A percentile compares a stretch with the other conserved stretches of the same genome.
phyloP scores from a whole-genome alignment of 2,329 filamentous ascomycete species.

The Ceratocystis destructans region DNA sequence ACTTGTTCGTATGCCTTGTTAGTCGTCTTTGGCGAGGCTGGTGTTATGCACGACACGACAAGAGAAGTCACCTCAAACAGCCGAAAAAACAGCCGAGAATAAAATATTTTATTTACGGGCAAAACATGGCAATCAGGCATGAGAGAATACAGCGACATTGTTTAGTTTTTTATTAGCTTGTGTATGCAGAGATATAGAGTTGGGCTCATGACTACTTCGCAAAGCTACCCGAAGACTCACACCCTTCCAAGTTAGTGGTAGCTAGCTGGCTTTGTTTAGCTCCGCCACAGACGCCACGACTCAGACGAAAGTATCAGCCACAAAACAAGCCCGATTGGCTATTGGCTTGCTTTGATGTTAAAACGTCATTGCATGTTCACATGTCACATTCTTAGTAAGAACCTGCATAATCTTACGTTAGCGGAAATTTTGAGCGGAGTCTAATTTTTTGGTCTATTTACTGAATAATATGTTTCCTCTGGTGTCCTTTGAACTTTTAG shows the following conservation, averaged over 20 bases:
- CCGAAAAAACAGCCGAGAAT: neutral
- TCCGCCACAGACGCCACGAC: slow-evolving; percentile 4
- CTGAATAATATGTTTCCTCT: neutral
- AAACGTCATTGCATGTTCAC: neutral
- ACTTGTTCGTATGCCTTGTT: neutral
- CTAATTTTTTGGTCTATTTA: neutral
- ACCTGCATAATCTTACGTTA: neutral
- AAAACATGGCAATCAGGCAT: neutral
- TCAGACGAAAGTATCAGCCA: neutral
- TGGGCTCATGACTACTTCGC: neutral
- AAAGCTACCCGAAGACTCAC: neutral
- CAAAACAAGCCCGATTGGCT: neutral
- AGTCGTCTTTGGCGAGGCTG: neutral
- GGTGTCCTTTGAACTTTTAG: no score
- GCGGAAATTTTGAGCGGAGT: neutral
- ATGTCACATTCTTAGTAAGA: neutral
- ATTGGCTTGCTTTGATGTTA: neutral
- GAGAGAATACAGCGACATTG: neutral
- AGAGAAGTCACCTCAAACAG: neutral
- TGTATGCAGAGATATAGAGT: neutral
- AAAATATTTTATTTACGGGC: neutral
- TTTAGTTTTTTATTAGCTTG: neutral
- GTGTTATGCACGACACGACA: neutral
- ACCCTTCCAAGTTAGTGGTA: neutral
- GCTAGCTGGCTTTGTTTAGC: neutral